Percentiles rank a stretch among this genome's conserved stretches.
phyloP scores from a whole-genome alignment of 176 grass and related monocot species.

The Hyparrhenia diplandra region DNA sequence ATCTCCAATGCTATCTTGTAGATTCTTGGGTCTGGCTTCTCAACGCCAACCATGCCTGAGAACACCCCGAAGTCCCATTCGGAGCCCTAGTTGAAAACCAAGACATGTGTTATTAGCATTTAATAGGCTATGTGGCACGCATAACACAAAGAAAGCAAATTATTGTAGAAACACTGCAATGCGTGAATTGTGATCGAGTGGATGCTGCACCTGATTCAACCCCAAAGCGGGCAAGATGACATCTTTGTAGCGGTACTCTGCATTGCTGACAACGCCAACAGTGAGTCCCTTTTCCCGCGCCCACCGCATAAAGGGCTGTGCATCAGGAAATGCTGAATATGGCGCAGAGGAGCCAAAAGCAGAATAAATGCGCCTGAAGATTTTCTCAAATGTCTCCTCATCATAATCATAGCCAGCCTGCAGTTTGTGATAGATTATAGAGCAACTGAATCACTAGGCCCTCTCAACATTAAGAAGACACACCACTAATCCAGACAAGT shows the following conservation, averaged over 20 bases:
- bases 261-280: slow-evolving; percentile 88
- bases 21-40: slow-evolving; percentile 83
- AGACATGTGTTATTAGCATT: neutral
- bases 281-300: slow-evolving; percentile 58
- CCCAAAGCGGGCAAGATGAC: slow-evolving; percentile 84
- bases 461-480: neutral
- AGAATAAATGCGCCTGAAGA: slow-evolving; percentile 88
- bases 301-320: slow-evolving; percentile 79
- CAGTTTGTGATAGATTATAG: neutral
- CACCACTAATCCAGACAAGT: neutral
- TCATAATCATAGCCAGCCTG: slow-evolving; percentile 96
- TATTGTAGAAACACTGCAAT: neutral
- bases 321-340: slow-evolving; percentile 76
- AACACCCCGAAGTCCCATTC: slow-evolving; percentile 60
- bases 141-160: neutral
- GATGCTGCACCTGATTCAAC: slow-evolving; percentile 47
- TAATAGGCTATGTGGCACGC: neutral
- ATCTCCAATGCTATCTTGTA: slow-evolving; percentile 83
- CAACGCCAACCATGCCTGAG: slow-evolving; percentile 61
- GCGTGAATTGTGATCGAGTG: neutral
- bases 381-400: slow-evolving; percentile 92
- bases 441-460: slow-evolving; percentile 4
- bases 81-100: slow-evolving; percentile 27
- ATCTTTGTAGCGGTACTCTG: slow-evolving; percentile 92
- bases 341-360: slow-evolving; percentile 87